Conservation (phyloP, 169 alveolate species). For the Eimeria necatrix region DNA sequence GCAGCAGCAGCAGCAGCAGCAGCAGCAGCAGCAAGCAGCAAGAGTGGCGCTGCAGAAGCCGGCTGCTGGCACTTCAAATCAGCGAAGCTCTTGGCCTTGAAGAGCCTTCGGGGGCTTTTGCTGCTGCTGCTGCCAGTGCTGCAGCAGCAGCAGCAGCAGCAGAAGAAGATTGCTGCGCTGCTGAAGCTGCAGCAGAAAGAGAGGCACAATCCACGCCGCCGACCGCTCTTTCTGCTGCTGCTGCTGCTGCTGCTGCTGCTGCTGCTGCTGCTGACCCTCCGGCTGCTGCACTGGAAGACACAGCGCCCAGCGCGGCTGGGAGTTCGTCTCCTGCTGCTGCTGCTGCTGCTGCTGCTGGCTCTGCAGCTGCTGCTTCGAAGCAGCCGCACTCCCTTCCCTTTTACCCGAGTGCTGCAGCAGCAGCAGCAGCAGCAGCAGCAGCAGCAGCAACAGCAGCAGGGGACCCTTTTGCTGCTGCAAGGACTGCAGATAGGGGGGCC, state of each 20-base stretch:
- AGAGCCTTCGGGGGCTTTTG: background rate
- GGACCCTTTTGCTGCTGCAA: too few species aligned
- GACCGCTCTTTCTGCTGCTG: background rate
- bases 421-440: too few species aligned
- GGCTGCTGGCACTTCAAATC: background rate
- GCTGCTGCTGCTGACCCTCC: background rate
- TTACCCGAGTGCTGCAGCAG: too few species aligned
- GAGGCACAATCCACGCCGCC: background rate
- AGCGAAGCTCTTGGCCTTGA: background rate
- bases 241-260: background rate
- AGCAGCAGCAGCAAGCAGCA: background rate
- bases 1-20: background rate
- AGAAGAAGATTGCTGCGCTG: background rate
- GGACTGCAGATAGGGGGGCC: too few species aligned
- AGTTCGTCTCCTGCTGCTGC: background rate
- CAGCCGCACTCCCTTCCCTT: background rate
- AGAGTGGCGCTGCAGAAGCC: background rate
- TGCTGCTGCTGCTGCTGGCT: conserved; percentile 24
- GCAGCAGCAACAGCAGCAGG: too few species aligned
- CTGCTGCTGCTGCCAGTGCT: background rate
- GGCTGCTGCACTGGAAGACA: too few species aligned
- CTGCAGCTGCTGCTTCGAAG: background rate
- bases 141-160: background rate
- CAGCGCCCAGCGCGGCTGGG: background rate
- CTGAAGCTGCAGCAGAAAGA: background rate